Percentiles rank a stretch among this genome's conserved stretches.
These are phyloP conservation scores for Candida bentonensis DNA, from an alignment of 805 yeast species.

Conservation along the genomic window DNA sequence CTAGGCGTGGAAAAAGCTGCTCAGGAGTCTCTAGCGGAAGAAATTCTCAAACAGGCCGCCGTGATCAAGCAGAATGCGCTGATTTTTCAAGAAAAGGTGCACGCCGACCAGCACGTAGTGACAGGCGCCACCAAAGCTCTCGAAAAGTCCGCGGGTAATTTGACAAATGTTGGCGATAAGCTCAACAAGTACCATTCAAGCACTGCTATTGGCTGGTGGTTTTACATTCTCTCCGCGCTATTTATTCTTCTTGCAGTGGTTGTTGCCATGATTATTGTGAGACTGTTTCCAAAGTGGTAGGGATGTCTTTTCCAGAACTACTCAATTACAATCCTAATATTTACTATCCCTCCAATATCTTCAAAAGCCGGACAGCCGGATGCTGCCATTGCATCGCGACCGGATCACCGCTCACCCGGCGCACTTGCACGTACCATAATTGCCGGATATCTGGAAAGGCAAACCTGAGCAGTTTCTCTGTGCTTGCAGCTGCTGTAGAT, in stretches of 20 bases:
- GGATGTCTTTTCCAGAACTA: no score
- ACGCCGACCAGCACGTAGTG: constrained; percentile 22
- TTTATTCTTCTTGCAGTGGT: constrained; percentile 21
- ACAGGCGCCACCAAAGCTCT: constrained; percentile 22
- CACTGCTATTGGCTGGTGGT: constrained; percentile 27
- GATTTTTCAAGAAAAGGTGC: constrained; percentile 26
- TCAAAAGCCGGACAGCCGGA: background rate
- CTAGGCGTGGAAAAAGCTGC: constrained; percentile 16
- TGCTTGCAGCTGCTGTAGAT: background rate
- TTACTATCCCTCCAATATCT: background rate
- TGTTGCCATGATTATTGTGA: constrained; percentile 22
- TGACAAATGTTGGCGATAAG: constrained; percentile 22
- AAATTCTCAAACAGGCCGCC: constrained; percentile 34
- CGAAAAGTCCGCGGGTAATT: constrained; percentile 19
- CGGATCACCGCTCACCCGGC: background rate
- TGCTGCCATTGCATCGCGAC: background rate
- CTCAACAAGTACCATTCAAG: constrained; percentile 20
- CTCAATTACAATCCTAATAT: background rate
- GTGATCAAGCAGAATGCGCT: constrained; percentile 35
- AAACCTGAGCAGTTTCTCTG: background rate
- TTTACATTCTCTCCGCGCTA: constrained; percentile 22
- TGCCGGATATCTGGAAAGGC: background rate
- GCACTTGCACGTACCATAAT: background rate
- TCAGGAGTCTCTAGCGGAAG: constrained; percentile 36
- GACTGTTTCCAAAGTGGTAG: constrained; percentile 25